Conservation (phyloP, 169 alveolate species). For the Eimeria maxima region DNA sequence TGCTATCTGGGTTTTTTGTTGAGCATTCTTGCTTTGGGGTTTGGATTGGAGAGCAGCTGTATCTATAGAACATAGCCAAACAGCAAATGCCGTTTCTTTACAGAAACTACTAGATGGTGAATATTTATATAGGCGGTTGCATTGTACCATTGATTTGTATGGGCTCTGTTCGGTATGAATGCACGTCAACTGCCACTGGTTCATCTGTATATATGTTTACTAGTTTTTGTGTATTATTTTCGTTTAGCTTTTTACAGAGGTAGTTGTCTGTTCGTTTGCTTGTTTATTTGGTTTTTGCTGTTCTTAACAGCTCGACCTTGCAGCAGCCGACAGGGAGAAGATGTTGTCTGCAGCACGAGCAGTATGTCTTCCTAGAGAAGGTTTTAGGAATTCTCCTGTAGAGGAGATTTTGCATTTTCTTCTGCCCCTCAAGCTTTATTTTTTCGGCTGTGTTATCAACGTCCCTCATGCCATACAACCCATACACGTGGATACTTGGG, state of each 20-base stretch:
- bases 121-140: too few relatives aligned
- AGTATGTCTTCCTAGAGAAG: not conserved
- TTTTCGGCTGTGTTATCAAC: too few relatives aligned
- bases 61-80: not conserved
- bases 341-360: constrained; percentile 27
- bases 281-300: not conserved
- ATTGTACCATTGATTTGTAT: too few relatives aligned
- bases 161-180: too few relatives aligned
- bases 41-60: not conserved
- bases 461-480: too few relatives aligned
- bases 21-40: not conserved
- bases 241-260: not conserved
- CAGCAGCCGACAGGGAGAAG: constrained; percentile 27
- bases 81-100: too few relatives aligned
- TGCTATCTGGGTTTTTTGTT: not conserved
- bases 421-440: not conserved
- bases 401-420: not conserved
- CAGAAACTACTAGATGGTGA: too few relatives aligned
- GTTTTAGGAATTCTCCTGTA: not conserved
- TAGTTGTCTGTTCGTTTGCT: not conserved
- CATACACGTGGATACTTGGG: too few relatives aligned
- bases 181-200: too few relatives aligned
- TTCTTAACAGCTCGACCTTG: constrained; percentile 37
- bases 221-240: too few relatives aligned
- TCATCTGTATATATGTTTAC: too few relatives aligned